Base-by-base conservation (phyloP, 306 rosid genomes). In the Quercus glauca region DNA sequence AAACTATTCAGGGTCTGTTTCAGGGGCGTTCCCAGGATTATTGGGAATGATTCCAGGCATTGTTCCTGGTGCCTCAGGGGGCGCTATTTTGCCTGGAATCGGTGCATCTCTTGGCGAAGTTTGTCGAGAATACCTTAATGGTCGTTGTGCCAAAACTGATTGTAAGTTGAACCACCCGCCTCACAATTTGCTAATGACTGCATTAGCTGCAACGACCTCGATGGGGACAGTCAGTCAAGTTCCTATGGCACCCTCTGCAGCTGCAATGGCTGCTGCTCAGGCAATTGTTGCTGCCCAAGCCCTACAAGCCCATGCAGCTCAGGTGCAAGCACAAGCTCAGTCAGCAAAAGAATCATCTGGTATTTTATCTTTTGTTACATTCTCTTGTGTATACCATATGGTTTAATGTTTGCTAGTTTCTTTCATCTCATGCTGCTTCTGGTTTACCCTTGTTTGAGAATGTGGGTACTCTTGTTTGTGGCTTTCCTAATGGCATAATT, bases 201-300 rank as follows among this genome's bases (percentile, higher is more conserved):
- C 99, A 61, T 86, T 96, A 61, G 94, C 99, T 75, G 99, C 98
- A 5, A 96, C 98, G 37, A 96, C 98, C 73, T 86, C 88, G 14
- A 93, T 93, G 99, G 97, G 99, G 75, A 89, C 90, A 74, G 87
- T 87, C 69, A 93, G 97, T 85, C 99, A 96, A 86, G 94, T 93
- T 76, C 99, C 99, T 73, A 96, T 96, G 97, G 97, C 98, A 43
- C 99, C 99, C 74, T 96, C 99, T 81, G 98, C 99, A 55, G 97
- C 99, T 85, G 99, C 97, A 80, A 96, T 96, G 99, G 99, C 99
- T 43, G 98, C 98, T 81, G 99, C 99, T 78, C 98, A 96, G 89
- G 99, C 98, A 69, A 96, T 96, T 87, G 99, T 96, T 80, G 99
- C 99, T 78, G 98, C 98, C 26, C 98, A 96, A 85, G 98, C 99